Base-by-base conservation (phyloP, 2,329 filamentous ascomycete genomes). In the Penicillium sp. region DNA sequence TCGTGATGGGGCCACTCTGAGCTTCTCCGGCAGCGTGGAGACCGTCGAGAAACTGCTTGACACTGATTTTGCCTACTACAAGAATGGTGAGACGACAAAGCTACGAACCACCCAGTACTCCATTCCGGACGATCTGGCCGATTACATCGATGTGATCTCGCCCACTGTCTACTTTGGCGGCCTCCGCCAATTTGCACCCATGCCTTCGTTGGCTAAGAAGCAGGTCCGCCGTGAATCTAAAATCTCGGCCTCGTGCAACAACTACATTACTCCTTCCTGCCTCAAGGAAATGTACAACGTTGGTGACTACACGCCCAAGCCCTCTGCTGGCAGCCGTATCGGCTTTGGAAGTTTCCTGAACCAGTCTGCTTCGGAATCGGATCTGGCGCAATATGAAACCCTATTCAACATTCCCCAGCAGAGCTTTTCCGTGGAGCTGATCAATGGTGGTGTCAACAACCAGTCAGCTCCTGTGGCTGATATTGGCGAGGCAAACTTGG, bases 401-500 rank as follows among this genome's bases (percentile, higher is more conserved):
- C 56, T 58, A 2, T 78, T 72, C 54, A 66, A 70, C 34, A 73
- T 81, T 16, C 69, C 77, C 1, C 54, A 60, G 4, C 74, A 79
- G 47, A 58, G 50, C 53, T 65, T 65, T 34, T 56, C 56, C 3
- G 61, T 64, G 10, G 63, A 70, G 13, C 52, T 73, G 29, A 69
- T 77, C 53, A 74, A 74, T 52, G 73, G 71, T 13, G 75, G 66
- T 0, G 57, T 66, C 24, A 71, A 77, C 47, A 68, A 77, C 57
- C 75, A 79, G 60, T 71, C 49, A 48, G 61, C 39, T 4, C 29
- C 51, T 23, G 53, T 72, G 6, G 68, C 75, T 39, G 76, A 81
- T 48, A 68, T 74, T 4, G 64, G 70, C 4, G 84, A 86, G 65
- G 83, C 80, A 23, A 83, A 85, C 51, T 74, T 86, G n/a, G 83